Evolutionary conservation across 306 rosid genomes (phyloP).

Genomic region (Pterocarpus macrocarpus): DNA sequence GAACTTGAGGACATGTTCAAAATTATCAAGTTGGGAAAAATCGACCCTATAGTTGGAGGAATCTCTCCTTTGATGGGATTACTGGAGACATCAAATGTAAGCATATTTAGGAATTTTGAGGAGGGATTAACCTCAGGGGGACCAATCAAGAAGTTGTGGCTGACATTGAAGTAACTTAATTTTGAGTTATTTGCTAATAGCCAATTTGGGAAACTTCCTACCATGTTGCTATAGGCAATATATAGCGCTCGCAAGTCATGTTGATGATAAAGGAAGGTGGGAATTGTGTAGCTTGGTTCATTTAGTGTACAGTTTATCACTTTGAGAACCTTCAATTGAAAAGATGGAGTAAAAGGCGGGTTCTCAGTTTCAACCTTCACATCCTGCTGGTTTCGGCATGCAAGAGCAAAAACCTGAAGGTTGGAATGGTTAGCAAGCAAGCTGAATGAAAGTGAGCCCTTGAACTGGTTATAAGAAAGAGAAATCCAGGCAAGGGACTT

Average conservation of each 20-base stretch:
- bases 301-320: neutral
- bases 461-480: neutral
- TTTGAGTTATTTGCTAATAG: constrained; percentile 36
- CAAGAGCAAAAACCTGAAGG: neutral
- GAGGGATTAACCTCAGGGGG: constrained; percentile 2
- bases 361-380: constrained; percentile 45
- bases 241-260: neutral
- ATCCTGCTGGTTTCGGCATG: neutral
- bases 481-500: neutral
- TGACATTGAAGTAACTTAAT: neutral
- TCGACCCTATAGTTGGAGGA: neutral
- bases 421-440: constrained; percentile 38
- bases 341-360: constrained; percentile 27
- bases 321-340: neutral
- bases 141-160: constrained; percentile 10
- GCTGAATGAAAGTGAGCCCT: constrained; percentile 35
- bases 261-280: constrained; percentile 39
- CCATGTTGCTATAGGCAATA: neutral
- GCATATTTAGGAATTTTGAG: neutral
- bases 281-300: neutral
- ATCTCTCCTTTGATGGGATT: constrained; percentile 25
- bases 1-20: constrained; percentile 17
- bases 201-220: constrained; percentile 40
- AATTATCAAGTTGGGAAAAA: constrained; percentile 7
- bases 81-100: constrained; percentile 3